Percentiles rank a stretch among this genome's conserved stretches.
Conservation (phyloP, 169 alveolate genomes). For the Eimeria zaria region DNA sequence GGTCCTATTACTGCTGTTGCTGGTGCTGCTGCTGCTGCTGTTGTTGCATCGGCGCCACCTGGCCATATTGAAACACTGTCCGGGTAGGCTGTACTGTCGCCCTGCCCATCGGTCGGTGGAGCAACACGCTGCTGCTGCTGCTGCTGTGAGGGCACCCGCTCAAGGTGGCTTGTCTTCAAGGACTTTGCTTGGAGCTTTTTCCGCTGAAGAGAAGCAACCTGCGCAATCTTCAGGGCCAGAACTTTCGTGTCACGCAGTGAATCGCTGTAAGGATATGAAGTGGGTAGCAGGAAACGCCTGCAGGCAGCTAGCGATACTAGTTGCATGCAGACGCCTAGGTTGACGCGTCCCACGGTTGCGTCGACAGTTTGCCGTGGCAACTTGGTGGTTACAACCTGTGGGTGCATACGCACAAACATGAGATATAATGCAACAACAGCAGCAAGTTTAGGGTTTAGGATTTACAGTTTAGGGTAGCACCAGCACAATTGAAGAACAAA, state of each 20-base stretch:
- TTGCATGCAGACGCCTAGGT: constrained; percentile 72
- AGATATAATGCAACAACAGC: neutral
- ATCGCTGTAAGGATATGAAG: constrained; percentile 58
- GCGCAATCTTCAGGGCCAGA: constrained; percentile 48
- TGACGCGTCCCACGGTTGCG: constrained; percentile 30
- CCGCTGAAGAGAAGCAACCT: constrained; percentile 59
- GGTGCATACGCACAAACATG: neutral
- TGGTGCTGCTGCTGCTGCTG: constrained; percentile 19
- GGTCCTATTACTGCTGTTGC: constrained; percentile 28
- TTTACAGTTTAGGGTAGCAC: neutral
- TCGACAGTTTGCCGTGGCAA: constrained; percentile 21
- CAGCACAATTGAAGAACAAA: neutral
- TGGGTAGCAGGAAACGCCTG: constrained; percentile 72
- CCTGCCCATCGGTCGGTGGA: neutral
- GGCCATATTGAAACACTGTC: neutral
- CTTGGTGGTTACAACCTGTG: constrained; percentile 56
- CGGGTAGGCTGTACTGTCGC: neutral
- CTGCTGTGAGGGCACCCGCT: neutral
- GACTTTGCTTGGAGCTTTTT: neutral
- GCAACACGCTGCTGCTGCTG: constrained; percentile 32
- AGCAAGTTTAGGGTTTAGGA: too few species aligned
- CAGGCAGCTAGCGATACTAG: constrained; percentile 78
- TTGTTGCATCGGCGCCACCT: neutral
- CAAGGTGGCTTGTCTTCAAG: neutral
- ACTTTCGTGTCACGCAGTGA: constrained; percentile 33